Conservation (phyloP, 2,329 filamentous ascomycete genomes). For the Juglanconis juglandina region DNA sequence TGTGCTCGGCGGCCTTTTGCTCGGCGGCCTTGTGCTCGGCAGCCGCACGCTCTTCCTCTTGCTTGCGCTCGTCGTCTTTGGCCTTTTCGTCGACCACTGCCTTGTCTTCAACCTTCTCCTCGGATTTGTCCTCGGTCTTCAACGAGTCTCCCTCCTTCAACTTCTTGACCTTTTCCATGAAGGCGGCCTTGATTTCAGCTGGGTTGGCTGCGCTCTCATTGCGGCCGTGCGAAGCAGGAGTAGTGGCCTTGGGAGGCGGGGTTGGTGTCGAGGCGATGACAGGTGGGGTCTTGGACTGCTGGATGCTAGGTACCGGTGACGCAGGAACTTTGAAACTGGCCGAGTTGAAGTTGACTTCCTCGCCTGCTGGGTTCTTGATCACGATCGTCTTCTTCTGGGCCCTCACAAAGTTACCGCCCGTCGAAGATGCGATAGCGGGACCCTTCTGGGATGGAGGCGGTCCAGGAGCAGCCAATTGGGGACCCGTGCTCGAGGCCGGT, state of each 20-base stretch:
- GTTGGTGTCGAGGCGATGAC: constrained; percentile 73
- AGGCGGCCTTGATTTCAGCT: constrained; percentile 79
- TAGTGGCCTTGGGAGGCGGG: constrained; percentile 73
- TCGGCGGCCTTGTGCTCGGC: constrained; percentile 9
- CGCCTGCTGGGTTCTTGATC: constrained; percentile 81
- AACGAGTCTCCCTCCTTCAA: constrained; percentile 46
- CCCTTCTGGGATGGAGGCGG: constrained; percentile 57
- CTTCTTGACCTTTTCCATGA: constrained; percentile 72
- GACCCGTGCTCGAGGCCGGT: constrained; percentile 63
- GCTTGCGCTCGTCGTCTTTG: constrained; percentile 22
- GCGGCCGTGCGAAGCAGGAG: constrained; percentile 60
- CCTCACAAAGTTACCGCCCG: constrained; percentile 49
- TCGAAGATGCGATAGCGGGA: constrained; percentile 39
- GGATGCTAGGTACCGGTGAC: constrained; percentile 53
- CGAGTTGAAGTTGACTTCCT: constrained; percentile 67
- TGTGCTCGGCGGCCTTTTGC: constrained; percentile 25
- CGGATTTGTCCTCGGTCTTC: constrained; percentile 33
- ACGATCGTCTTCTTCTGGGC: constrained; percentile 67
- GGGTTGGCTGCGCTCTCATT: constrained; percentile 70
- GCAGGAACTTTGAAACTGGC: constrained; percentile 49
- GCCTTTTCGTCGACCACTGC: constrained; percentile 22
- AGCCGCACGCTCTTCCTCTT: constrained; percentile 23
- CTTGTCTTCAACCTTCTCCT: constrained; percentile 24
- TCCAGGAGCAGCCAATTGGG: constrained; percentile 58
- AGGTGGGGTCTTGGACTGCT: constrained; percentile 61